Base-by-base conservation (phyloP, 495 filamentous ascomycete genomes). In the Annulohypoxylon stygium region DNA sequence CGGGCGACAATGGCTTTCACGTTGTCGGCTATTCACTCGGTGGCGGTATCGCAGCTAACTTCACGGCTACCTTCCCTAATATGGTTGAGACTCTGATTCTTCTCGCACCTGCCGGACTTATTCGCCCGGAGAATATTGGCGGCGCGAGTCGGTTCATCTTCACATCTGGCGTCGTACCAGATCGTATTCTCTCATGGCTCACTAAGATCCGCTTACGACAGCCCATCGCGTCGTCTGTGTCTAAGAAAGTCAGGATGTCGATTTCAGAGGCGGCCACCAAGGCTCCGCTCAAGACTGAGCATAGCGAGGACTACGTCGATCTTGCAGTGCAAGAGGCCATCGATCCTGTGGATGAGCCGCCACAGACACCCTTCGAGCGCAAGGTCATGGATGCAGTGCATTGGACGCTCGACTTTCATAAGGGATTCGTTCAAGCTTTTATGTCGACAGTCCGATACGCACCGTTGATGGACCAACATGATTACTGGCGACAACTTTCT, bases 21-120 rank as follows among this genome's bases (percentile, higher is more conserved):
- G 74, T 97, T 10, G 81, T 95, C 16, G 94, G 94, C 0, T 97
- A 95, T 78, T 95, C 93, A 0, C 86, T 97, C 9, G 93, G 94
- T 23, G 94, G 94, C 43, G 92, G 90, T 12, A 87, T 97, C 36
- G 87, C 88, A 2, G 90, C 89, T 2, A 82, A 88, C 11, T 96
- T 97, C 75, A 89, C 93, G 0, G 85, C 87, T 4, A 88, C 86
- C 71, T 93, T 94, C 74, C 88, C 92, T 0, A 75, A 87, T 9
- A 86, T 93, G 61, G 78, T 97, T 14, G 84, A 85, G n/a, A 87
- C 87, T 8, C 77, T 97, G n/a, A 83, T 94, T 4, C 86, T 97
- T 12, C 82, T 97, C 26, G 93, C 93, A 0, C 91, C 93, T 0
- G 83, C 89, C 0, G 94, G 94, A 16, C 67, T 86, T 16, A 81